Percentiles rank a stretch among this genome's conserved stretches.
phyloP scores from a whole-genome alignment of 441 rosid genomes.

The Sinapis alba region DNA sequence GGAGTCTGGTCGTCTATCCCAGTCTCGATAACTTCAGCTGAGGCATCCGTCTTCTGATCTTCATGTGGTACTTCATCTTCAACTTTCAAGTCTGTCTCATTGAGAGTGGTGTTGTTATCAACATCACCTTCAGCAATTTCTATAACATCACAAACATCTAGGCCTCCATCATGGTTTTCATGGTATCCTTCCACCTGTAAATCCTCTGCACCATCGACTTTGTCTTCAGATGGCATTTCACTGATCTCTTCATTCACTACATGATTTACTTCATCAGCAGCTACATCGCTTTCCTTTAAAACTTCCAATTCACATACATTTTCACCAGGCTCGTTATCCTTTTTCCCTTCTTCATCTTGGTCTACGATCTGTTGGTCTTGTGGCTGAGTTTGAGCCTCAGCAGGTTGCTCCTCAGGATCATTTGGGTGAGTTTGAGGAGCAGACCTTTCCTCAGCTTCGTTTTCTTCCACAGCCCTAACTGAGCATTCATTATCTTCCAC shows the following conservation, averaged over 20 bases:
- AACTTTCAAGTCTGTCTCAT: constrained; percentile 48
- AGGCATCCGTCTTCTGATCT: constrained; percentile 49
- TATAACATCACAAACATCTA: constrained; percentile 40
- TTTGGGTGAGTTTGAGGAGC: constrained; percentile 41
- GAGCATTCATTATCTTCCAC: constrained; percentile 47
- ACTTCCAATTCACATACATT: constrained; percentile 51
- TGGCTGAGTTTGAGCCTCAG: constrained; percentile 39
- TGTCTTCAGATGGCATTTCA: constrained; percentile 44
- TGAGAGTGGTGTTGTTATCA: constrained; percentile 37
- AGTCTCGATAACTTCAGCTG: constrained; percentile 43
- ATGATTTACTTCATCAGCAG: constrained; percentile 48
- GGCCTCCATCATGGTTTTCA: constrained; percentile 36
- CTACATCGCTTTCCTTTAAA: constrained; percentile 42
- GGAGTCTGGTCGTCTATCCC: constrained; percentile 39
- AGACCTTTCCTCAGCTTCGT: constrained; percentile 47
- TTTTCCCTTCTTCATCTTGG: constrained; percentile 39
- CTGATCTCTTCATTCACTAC: constrained; percentile 31
- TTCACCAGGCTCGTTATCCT: constrained; percentile 46
- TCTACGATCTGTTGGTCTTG: constrained; percentile 45
- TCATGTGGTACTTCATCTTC: constrained; percentile 45
- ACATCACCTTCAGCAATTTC: constrained; percentile 45
- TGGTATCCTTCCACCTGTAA: constrained; percentile 41
- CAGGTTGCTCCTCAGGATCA: constrained; percentile 48
- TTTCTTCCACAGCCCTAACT: constrained; percentile 42
- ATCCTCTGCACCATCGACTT: constrained; percentile 34